phyloP scores from a whole-genome alignment of 2,329 filamentous ascomycete species.

The Phyllosticta paracitricarpa region DNA sequence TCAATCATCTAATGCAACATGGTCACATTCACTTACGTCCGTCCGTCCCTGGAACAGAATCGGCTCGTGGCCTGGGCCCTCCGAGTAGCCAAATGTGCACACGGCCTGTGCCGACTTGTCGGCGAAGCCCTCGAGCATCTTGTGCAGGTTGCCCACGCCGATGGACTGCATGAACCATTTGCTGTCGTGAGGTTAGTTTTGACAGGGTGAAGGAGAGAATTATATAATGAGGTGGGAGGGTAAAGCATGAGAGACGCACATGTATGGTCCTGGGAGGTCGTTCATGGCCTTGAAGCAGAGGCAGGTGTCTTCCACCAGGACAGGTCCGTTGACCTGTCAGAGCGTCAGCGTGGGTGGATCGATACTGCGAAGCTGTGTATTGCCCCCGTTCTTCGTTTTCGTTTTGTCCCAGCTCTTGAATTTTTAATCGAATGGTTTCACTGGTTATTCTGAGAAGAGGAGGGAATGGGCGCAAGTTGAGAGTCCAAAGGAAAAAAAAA shows the following conservation, averaged over 20 bases:
- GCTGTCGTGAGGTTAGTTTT: constrained; percentile 35
- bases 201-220: not conserved
- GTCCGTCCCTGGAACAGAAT: constrained; percentile 89
- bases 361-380: constrained; percentile 8
- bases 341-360: not conserved
- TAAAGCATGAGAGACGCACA: constrained; percentile 47
- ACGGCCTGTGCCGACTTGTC: constrained; percentile 90
- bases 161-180: constrained; percentile 88
- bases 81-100: constrained; percentile 88
- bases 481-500: not conserved
- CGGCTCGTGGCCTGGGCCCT: constrained; percentile 73
- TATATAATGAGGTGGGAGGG: not conserved
- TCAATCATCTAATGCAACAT: not conserved
- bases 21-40: constrained; percentile 42
- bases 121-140: constrained; percentile 75
- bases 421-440: constrained; percentile 1
- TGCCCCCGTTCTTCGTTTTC: not conserved
- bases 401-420: not conserved
- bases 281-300: constrained; percentile 85
- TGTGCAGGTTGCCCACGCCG: constrained; percentile 79
- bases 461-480: too few species aligned
- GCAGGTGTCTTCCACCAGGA: constrained; percentile 91
- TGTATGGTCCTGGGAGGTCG: constrained; percentile 90
- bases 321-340: constrained; percentile 65
- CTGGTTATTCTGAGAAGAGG: not conserved